These are phyloP conservation scores for Spironucleus salmonicida DNA, from an alignment of 208 protist genomes.

Conservation along the genomic window DNA sequence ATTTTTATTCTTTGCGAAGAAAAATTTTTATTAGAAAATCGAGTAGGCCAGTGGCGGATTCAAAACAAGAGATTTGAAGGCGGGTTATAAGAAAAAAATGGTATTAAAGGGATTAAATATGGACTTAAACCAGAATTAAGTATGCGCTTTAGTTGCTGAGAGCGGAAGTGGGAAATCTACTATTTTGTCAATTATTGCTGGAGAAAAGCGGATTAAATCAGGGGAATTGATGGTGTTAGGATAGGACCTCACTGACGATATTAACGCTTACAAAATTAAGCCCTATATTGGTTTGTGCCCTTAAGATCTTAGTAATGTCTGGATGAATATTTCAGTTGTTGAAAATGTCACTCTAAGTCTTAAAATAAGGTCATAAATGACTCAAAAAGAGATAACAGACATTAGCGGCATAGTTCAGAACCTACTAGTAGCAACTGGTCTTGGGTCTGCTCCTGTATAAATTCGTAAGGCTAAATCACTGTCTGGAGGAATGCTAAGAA, in stretches of 20 bases:
- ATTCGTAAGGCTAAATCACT: not conserved
- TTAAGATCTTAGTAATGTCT: conserved; percentile 13
- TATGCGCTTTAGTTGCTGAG: not conserved
- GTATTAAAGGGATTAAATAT: not conserved
- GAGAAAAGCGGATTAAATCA: not conserved
- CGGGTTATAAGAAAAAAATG: too few species aligned
- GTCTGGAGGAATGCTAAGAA: conserved; percentile 11
- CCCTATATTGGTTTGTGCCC: not conserved
- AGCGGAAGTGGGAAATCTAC: conserved; percentile 15
- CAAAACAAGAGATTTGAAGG: too few species aligned
- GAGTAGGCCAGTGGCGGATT: too few species aligned
- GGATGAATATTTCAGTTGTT: not conserved
- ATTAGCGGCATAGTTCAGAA: not conserved
- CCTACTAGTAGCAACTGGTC: not conserved
- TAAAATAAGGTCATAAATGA: not conserved
- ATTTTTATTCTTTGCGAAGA: too few species aligned
- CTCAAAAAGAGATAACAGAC: not conserved
- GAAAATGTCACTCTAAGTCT: not conserved
- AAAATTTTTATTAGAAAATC: too few species aligned
- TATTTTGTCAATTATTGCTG: not conserved
- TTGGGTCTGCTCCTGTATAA: not conserved
- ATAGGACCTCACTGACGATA: not conserved
- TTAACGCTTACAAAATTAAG: conserved; percentile 12
- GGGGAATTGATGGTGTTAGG: not conserved
- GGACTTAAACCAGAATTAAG: not conserved